Conservation (phyloP, 1,284 basidiomycete species). For the Afroboletus lepidellus region DNA sequence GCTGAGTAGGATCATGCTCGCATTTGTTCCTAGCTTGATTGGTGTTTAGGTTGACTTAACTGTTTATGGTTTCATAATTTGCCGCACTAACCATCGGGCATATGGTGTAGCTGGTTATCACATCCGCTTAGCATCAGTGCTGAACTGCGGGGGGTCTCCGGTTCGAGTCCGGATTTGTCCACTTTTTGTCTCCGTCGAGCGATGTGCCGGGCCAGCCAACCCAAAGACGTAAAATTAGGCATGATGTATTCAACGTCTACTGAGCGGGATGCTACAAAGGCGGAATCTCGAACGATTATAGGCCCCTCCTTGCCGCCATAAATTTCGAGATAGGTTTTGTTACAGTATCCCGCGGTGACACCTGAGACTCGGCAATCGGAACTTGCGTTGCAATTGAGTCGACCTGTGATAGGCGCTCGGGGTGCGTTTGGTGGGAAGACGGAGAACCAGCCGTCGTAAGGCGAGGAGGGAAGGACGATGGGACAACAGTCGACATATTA, state of each 20-base stretch:
- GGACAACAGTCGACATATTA: slow-evolving; percentile 1
- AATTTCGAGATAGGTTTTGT: slow-evolving; percentile 45
- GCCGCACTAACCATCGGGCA: slow-evolving; percentile 27
- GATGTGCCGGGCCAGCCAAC: no score
- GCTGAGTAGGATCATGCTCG: slow-evolving; percentile 32
- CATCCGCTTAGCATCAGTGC: slow-evolving; percentile 41
- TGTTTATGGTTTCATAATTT: background rate
- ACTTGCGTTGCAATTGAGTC: slow-evolving; percentile 36
- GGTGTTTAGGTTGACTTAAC: background rate
- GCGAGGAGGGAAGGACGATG: slow-evolving; percentile 4
- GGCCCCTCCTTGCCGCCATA: slow-evolving; percentile 23
- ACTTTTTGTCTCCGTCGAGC: background rate
- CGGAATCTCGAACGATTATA: background rate
- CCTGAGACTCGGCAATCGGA: slow-evolving; percentile 2
- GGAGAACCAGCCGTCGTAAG: background rate
- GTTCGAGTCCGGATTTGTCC: slow-evolving; percentile 41
- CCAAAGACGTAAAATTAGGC: no score
- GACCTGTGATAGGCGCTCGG: background rate
- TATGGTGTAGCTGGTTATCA: slow-evolving; percentile 52
- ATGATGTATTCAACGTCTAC: no score
- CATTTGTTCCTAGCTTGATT: background rate
- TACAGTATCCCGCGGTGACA: slow-evolving; percentile 9
- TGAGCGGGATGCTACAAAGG: no score
- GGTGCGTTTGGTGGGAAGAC: background rate
- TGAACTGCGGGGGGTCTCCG: slow-evolving; percentile 37